Percentiles rank a stretch among this genome's conserved stretches.
Conservation (phyloP, 257 asterid genomes). For the Solanum peruvianum region DNA sequence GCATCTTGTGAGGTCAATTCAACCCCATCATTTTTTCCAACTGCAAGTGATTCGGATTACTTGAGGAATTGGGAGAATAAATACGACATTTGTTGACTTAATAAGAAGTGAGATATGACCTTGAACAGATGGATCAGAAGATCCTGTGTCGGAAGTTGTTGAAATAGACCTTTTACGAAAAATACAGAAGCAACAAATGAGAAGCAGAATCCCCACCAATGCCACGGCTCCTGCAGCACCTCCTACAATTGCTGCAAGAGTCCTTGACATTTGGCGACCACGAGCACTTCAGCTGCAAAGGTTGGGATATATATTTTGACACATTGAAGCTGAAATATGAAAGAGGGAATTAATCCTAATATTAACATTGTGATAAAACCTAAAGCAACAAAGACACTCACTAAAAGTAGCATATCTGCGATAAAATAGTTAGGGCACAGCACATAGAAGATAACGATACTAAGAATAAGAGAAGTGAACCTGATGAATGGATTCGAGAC, state of each 20-base stretch:
- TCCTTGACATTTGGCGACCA: conserved; percentile 79
- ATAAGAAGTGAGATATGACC: conserved; percentile 18
- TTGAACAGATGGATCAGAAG: conserved; percentile 77
- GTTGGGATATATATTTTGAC: conserved; percentile 11
- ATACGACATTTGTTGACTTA: neutral
- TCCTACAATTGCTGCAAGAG: conserved; percentile 92
- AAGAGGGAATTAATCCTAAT: neutral
- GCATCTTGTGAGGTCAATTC: conserved; percentile 63
- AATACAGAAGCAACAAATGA: conserved; percentile 47
- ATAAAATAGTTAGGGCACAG: neutral
- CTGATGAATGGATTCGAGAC: neutral
- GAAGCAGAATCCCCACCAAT: conserved; percentile 44
- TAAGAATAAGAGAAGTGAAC: neutral
- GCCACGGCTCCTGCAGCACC: conserved; percentile 99
- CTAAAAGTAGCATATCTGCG: too few relatives aligned
- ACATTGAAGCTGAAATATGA: conserved; percentile 46
- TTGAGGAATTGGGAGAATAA: neutral
- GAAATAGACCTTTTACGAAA: conserved; percentile 36
- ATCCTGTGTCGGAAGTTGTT: conserved; percentile 68
- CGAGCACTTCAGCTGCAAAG: conserved; percentile 40
- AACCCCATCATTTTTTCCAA: conserved; percentile 42
- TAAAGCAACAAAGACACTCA: neutral
- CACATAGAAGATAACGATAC: neutral
- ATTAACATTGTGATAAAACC: neutral
- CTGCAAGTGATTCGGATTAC: conserved; percentile 22